Percentiles rank a stretch among this genome's conserved stretches.
Evolutionary conservation across 208 protist species (phyloP).

Genomic region (Trypanosoma lewisi): DNA sequence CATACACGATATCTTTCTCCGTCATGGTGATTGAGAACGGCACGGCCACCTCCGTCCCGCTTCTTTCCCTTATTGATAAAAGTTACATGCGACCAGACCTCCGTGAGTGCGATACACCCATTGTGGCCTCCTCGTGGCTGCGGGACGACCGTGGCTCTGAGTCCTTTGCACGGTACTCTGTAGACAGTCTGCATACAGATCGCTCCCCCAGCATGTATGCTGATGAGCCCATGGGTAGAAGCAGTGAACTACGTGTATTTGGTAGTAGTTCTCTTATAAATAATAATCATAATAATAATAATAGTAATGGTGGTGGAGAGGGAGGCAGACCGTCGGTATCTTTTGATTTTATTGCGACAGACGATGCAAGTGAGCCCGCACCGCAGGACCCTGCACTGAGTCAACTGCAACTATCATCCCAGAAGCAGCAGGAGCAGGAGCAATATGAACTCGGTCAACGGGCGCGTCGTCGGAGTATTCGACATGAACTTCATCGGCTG

Average conservation of each 20-base stretch:
- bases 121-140: conserved; percentile 57
- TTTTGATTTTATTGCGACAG: conserved; percentile 4
- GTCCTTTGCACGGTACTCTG: conserved; percentile 51
- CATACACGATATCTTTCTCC: conserved; percentile 76
- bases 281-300: too few relatives aligned
- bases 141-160: conserved; percentile 36
- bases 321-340: conserved; percentile 20
- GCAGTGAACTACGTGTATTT: conserved; percentile 5
- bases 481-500: conserved; percentile 18
- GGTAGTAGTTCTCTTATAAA: not conserved
- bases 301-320: too few relatives aligned
- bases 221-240: conserved; percentile 8
- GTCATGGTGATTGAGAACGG: conserved; percentile 91
- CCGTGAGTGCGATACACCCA: conserved; percentile 84
- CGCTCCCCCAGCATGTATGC: conserved; percentile 12
- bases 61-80: conserved; percentile 76
- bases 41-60: conserved; percentile 61
- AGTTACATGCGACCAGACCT: conserved; percentile 68
- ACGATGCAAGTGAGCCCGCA: conserved; percentile 19
- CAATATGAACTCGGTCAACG: conserved; percentile 4
- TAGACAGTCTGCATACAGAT: conserved; percentile 27
- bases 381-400: conserved; percentile 10
- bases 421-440: conserved; percentile 4
- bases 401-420: not conserved
- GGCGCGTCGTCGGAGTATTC: conserved; percentile 31